Evolutionary conservation across 2,329 filamentous ascomycete genomes (phyloP), one percentile per base, ranked within the genome.

Genomic region (Cordyceps cateniannulata): DNA sequence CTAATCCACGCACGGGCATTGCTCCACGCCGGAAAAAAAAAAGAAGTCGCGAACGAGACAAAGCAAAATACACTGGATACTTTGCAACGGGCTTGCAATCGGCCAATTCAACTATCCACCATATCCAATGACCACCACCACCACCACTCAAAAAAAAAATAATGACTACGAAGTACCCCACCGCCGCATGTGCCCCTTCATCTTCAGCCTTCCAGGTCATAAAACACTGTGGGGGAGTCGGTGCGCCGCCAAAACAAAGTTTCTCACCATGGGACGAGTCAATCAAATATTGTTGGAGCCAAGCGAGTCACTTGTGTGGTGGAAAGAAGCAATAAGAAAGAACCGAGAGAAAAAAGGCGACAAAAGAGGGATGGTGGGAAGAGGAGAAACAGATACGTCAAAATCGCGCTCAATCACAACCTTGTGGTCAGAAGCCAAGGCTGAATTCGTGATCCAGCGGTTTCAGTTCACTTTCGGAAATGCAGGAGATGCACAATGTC

Each of bases 211-310:
- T 40, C 47, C 56, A 52, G 18, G 56, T 45, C 27, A 59, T 59
- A 32, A 45, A 52, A 52, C 56, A 45, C 12, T 52, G 56, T 59
- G 56, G 56, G 49, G 56, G 48, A 59, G 47, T 59, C 56, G 56
- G 24, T 59, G 56, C 56, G 48, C 48, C 40, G 35, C 48, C 47
- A 52, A 59, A 59, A 52, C 45, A 42, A 52, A 59, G 48, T 51
- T 59, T 51, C 48, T 27, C 35, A 18, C 32, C 38, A 59, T 59
- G 56, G 38, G 47, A 51, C 35, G 56, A 59, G 47, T 58, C 55
- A 59, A 51, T 50, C 56, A 44, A 58, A 58, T 50, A n/a, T 59
- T 18, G 32, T 10, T 16, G 47, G n/a, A n/a, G n/a, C n/a, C 56
- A 12, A 40, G 24, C 20, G 45, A 50, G 20, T 7, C 55, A 58